These are phyloP conservation scores for Ophiostoma piceae DNA, from an alignment of 2,329 filamentous ascomycete species.

Conservation along the genomic window DNA sequence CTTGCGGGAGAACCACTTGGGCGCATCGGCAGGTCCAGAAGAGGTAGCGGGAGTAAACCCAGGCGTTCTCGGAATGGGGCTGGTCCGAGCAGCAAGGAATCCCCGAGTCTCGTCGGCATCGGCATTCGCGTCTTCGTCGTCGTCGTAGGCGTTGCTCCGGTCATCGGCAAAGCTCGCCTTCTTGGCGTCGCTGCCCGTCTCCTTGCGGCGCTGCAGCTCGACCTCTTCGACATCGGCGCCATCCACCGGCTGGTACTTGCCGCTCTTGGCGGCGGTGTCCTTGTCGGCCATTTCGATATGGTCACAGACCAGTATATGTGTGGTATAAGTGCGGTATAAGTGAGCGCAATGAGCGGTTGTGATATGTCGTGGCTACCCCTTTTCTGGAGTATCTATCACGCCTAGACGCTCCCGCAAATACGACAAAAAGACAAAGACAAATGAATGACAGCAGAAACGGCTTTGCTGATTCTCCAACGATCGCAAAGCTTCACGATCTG, in stretches of 20 bases:
- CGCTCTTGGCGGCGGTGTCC: neutral
- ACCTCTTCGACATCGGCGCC: slow-evolving; percentile 18
- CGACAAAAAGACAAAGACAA: neutral
- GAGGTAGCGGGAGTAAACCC: neutral
- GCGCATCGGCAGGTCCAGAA: slow-evolving; percentile 14
- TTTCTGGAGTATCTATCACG: neutral
- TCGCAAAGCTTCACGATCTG: neutral
- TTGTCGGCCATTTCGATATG: neutral
- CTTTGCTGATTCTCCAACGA: neutral
- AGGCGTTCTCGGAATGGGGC: neutral
- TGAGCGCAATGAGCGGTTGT: slow-evolving; percentile 1
- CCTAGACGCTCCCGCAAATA: neutral
- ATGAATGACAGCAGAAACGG: neutral
- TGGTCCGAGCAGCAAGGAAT: slow-evolving; percentile 14
- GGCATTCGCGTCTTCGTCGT: slow-evolving; percentile 15
- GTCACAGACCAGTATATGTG: neutral
- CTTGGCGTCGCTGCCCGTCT: neutral
- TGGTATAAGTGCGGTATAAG: neutral
- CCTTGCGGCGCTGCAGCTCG: slow-evolving; percentile 14
- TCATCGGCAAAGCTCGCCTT: slow-evolving; percentile 4
- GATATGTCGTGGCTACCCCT: neutral
- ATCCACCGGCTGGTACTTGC: slow-evolving; percentile 22
- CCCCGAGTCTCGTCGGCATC: slow-evolving; percentile 19
- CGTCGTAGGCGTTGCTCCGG: slow-evolving; percentile 16
- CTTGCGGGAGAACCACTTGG: slow-evolving; percentile 22